Evolutionary conservation across 139 green algal genomes (phyloP).

Genomic region (Klebsormidium nitens): DNA sequence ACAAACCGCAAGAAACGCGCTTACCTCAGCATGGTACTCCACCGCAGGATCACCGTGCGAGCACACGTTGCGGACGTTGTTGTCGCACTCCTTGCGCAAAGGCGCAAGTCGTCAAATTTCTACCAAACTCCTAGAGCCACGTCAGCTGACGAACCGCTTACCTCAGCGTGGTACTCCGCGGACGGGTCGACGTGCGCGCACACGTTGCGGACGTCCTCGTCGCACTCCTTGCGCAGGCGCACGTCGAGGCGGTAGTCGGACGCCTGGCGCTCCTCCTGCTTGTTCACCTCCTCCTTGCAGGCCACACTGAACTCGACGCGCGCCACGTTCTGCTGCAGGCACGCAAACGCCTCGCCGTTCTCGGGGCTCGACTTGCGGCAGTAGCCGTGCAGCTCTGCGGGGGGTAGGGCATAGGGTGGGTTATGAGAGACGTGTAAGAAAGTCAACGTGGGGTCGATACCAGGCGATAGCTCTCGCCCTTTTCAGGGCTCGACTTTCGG

Average conservation of each 20-base stretch:
- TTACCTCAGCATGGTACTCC: too few species aligned
- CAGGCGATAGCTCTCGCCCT: too few species aligned
- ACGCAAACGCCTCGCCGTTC: constrained; percentile 28
- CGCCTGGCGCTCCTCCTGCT: constrained; percentile 28
- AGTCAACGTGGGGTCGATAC: too few species aligned
- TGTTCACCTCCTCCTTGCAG: constrained; percentile 37
- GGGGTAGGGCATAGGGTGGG: too few species aligned
- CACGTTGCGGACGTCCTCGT: constrained; percentile 4
- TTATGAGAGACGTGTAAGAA: too few species aligned
- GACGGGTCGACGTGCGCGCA: constrained; percentile 26
- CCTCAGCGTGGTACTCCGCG: constrained; percentile 21
- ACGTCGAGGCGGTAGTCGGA: constrained; percentile 35
- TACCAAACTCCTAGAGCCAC: background rate
- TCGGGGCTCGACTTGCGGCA: constrained; percentile 8
- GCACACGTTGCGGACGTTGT: too few species aligned
- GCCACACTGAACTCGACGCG: constrained; percentile 21
- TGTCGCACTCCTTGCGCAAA: too few species aligned
- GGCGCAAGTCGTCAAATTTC: too few species aligned
- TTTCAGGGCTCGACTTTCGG: too few species aligned
- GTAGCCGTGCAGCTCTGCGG: constrained; percentile 26
- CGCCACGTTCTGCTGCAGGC: constrained; percentile 27
- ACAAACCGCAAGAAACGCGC: too few species aligned
- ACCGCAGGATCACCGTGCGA: too few species aligned
- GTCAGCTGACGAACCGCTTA: background rate
- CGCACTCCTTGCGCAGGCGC: constrained; percentile 26